These are phyloP conservation scores for Canna indica DNA, from an alignment of 176 grass and related monocot species.

Conservation along the genomic window DNA sequence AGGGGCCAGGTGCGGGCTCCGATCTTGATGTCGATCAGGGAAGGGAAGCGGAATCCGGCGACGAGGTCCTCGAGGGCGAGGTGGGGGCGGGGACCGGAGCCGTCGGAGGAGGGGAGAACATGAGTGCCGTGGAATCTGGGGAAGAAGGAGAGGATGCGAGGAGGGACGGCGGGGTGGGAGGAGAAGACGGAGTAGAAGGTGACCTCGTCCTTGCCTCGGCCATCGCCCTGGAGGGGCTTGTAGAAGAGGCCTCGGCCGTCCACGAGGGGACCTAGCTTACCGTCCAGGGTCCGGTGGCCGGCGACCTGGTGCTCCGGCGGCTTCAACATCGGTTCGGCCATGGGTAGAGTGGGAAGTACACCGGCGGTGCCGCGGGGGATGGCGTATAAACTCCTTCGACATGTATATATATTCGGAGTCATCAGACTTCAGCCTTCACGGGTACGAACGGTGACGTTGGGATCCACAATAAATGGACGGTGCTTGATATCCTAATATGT, in stretches of 20 bases:
- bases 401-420: too few species aligned
- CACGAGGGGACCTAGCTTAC: slow-evolving; percentile 45
- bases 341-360: background rate
- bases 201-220: slow-evolving; percentile 47
- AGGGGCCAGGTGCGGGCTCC: slow-evolving; percentile 52
- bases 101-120: slow-evolving; percentile 31
- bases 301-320: slow-evolving; percentile 76
- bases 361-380: too few species aligned
- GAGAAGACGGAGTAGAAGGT: slow-evolving; percentile 61
- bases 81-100: slow-evolving; percentile 33
- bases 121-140: slow-evolving; percentile 55
- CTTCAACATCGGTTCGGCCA: slow-evolving; percentile 22
- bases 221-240: slow-evolving; percentile 54
- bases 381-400: too few species aligned
- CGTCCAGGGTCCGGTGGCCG: slow-evolving; percentile 30
- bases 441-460: too few species aligned
- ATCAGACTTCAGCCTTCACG: too few species aligned
- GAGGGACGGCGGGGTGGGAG: slow-evolving; percentile 29
- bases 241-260: slow-evolving; percentile 56
- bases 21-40: slow-evolving; percentile 78
- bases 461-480: too few species aligned
- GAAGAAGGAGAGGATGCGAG: slow-evolving; percentile 44
- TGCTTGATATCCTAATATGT: too few species aligned
- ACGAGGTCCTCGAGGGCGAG: slow-evolving; percentile 65
- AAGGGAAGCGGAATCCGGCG: slow-evolving; percentile 35